These are phyloP conservation scores for Metarhizium robertsii DNA, from an alignment of 2,329 filamentous ascomycete species.

Conservation along the genomic window DNA sequence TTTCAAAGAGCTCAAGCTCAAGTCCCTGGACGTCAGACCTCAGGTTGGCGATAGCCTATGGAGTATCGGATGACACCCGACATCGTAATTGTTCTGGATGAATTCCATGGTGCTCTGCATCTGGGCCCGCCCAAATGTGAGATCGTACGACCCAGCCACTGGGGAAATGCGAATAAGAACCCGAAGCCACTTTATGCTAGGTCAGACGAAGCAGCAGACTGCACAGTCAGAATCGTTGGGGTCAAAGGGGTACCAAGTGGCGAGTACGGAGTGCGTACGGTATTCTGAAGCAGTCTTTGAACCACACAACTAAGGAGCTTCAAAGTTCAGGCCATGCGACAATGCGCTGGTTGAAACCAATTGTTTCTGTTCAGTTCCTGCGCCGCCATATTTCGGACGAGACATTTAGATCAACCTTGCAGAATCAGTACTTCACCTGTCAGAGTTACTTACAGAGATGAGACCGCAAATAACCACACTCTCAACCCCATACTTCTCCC, in stretches of 20 bases:
- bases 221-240: no score
- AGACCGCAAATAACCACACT: slow-evolving; percentile 8
- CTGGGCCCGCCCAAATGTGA: not conserved
- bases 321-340: not conserved
- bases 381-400: no score
- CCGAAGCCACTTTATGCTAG: not conserved
- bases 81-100: not conserved
- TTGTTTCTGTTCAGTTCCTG: no score
- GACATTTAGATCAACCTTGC: no score
- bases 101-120: not conserved
- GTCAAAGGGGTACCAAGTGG: no score
- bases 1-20: no score
- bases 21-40: no score
- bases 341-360: slow-evolving; percentile 7
- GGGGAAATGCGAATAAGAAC: not conserved
- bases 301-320: no score
- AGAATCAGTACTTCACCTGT: no score
- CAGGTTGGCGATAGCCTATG: not conserved
- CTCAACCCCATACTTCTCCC: slow-evolving; percentile 1
- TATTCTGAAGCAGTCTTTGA: no score
- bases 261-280: no score
- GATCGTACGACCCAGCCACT: not conserved
- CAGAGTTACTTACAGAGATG: no score
- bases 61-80: not conserved
- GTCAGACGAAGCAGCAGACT: not conserved